Base-by-base conservation (phyloP, 2,329 filamentous ascomycete species). In the Colletotrichum euphorbiae region DNA sequence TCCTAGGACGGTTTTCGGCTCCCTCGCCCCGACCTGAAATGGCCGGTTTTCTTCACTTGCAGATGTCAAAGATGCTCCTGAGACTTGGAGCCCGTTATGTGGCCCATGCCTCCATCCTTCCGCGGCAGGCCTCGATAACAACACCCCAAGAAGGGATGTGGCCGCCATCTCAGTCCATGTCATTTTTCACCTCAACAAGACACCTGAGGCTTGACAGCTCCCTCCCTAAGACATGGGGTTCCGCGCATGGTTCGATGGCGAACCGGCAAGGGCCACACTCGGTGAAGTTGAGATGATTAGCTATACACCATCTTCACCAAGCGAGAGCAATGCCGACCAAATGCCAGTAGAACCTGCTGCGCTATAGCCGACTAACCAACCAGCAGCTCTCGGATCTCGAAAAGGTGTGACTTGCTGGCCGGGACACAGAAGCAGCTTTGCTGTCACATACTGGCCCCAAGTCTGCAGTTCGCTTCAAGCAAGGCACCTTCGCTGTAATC, bases 251-350 rank as follows among this genome's bases (percentile, higher is more conserved):
- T 65, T 68, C 48, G 60, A 64, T 54, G 54, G 21, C 28, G 46
- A 31, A 60, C 15, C 52, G 38, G 46, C 40, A 43, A 59, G 54
- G 48, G 55, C 54, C 42, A 68, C 54, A 65, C 54, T 65, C 56
- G 62, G 67, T 67, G 42, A 67, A 52, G 51, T 58, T 56, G 50
- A 28, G 43, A 46, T 38, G 52, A 67, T 67, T 67, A 51, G 36
- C 56, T 54, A 52, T 62, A 67, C 62, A 67, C 56, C 62, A 58
- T 62, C 51, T 50, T 12, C 4, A 56, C 56, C 50, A 62, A 62
- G 56, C 48, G 62, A 69, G 42, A 43, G 45, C 50, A 62, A 28
- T 67, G 48, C 67, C 67, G 62, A 55, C 67, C 62, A 67, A 65
- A 54, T 50, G 43, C 54, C 61, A 66, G 43, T 33, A 57, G 19